Base-by-base conservation (phyloP, 2,329 filamentous ascomycete species). In the Pseudohalonectria lignicola region DNA sequence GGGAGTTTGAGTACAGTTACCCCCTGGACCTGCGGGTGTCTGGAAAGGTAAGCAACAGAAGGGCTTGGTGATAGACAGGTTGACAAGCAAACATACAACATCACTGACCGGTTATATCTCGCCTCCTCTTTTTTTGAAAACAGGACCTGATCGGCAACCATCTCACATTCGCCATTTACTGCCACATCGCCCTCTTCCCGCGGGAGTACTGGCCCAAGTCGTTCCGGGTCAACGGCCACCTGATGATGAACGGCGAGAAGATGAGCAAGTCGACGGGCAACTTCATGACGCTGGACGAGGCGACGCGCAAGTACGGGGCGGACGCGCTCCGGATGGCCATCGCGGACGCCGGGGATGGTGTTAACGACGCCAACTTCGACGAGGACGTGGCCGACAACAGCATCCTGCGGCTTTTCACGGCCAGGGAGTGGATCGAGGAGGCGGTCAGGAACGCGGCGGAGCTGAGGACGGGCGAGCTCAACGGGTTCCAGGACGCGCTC, bases 261-360 rank as follows among this genome's bases (percentile, higher is more conserved):
- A 98, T 98, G 92, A 83, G 79, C 58, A 98, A 98, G 69, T 90
- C 82, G 39, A 95, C 88, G 1, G 92, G 92, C 45, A 98, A 96
- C 66, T 98, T 98, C 69, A 71, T 98, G 58, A 96, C 92, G 10
- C 69, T 96, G 37, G 74, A 79, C 39, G 85, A 95, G 45, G 74
- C 88, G 21, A 82, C 90, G 12, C 74, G 79, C 50, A 98, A 98
- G 60, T 98, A 92, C 51, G 92, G 92, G 53, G 90, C 92, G 8
- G 92, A 96, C 57, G 92, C 92, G 4, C 53, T 54, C n/a, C 77
- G 90, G 55, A 83, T 96, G 51, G 87, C 88, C 4, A 78, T 98
- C 45, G 90, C 90, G 15, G 92, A 98, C 59, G 87, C 87, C 11
- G 92, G 92, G 50, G 92, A 98, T 53, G 86, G 84, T 46, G 87